Evolutionary conservation across 2,329 filamentous ascomycete genomes (phyloP), one percentile per base, ranked within the genome.

Genomic region (Penicillium psychrosexuale): DNA sequence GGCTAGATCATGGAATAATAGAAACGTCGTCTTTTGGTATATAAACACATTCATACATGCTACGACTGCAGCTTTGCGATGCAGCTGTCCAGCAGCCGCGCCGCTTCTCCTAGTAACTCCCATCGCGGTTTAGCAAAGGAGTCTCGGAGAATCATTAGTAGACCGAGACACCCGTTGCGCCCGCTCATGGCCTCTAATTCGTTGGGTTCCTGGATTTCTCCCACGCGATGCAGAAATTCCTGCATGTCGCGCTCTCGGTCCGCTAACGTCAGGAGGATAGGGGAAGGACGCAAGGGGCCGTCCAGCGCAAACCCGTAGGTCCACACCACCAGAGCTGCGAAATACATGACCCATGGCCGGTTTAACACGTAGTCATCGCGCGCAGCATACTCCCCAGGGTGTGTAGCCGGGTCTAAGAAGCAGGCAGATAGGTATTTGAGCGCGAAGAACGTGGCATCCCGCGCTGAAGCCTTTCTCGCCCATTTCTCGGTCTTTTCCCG

Each of bases 261-360:
- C 13, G 85, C 82, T 46, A 80, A 80, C 1, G 79, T 86, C 36
- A 71, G 73, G 53, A 89, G 84, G 77, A 75, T 63, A 74, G 80
- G 47, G 51, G 75, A 64, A 2, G 70, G 70, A 12, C 74, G 77
- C 54, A 89, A 84, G 0, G 91, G 83, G 0, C 94, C 94, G 63
- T 97, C 94, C 19, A 96, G 78, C 0, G 93, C 91, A 69, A 86
- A 97, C 2, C 92, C 93, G 66, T 97, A 99, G 57, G 86, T 91
- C 94, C 94, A 99, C 1, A 97, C 89, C 22, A 97, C 90, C 13
- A 99, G 80, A 0, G 87, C 86, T 0, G 94, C 90, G 69, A 96
- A 95, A 74, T 97, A 99, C 48, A 97, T 79, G 11, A 97, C 91
- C 93, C 94, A 99, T 0, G 93, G 90, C 15, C 94, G 82, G 67